Conservation (phyloP, 75 land plant species). For the Selaginella tamariscina region DNA sequence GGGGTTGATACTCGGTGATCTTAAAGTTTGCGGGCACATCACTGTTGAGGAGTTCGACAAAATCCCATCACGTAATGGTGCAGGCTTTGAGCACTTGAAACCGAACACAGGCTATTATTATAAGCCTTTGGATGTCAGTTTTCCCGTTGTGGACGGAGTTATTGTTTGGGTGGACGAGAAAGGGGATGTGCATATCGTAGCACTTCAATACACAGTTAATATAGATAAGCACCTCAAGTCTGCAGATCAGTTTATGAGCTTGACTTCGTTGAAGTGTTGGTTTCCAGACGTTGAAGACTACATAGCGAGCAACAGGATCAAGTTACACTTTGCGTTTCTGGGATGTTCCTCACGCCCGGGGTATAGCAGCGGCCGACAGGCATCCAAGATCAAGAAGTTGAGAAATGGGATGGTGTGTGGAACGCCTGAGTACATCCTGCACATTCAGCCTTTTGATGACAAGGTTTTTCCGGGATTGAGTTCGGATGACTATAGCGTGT, state of each 20-base stretch:
- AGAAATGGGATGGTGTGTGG: background rate
- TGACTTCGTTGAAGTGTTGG: background rate
- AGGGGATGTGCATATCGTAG: background rate
- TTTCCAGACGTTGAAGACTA: background rate
- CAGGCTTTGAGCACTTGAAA: background rate
- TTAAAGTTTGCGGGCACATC: background rate
- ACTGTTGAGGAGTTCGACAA: background rate
- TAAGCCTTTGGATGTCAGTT: background rate
- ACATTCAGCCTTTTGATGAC: background rate
- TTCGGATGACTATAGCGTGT: background rate
- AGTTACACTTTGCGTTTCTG: background rate
- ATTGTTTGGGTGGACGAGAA: background rate
- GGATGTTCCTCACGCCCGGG: background rate
- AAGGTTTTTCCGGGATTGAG: background rate
- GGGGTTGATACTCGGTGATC: background rate
- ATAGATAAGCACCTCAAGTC: background rate
- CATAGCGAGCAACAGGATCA: background rate
- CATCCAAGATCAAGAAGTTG: background rate
- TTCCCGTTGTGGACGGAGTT: background rate
- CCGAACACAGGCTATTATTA: background rate
- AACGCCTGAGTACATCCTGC: background rate
- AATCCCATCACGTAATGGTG: background rate
- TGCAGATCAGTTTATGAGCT: slow-evolving; percentile 1
- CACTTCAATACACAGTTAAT: background rate
- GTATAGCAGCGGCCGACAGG: background rate